Percentiles rank a stretch among this genome's conserved stretches.
Evolutionary conservation across 192 early-diverging fungal genomes (phyloP).

Genomic region (Linnemannia zychae): DNA sequence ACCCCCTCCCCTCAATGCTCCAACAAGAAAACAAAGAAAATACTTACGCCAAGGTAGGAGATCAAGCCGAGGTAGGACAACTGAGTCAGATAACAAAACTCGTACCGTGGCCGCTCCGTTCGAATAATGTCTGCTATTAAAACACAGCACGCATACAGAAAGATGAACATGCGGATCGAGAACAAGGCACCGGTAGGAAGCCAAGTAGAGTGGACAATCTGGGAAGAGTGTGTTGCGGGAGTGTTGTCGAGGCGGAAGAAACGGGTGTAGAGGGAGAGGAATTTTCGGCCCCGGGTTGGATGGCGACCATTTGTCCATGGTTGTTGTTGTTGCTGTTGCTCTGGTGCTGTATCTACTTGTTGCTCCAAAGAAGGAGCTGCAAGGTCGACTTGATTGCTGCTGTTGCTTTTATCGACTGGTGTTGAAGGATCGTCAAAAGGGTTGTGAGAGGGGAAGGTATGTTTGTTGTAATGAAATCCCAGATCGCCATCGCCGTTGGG

Average conservation of each 20-base stretch:
- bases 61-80: conserved; percentile 46
- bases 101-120: conserved; percentile 31
- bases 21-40: no score
- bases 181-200: conserved; percentile 20
- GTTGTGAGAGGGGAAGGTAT: neutral
- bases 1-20: no score
- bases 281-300: neutral
- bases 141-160: conserved; percentile 26
- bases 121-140: conserved; percentile 25
- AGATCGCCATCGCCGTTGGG: neutral
- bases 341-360: neutral
- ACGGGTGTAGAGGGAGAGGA: conserved; percentile 27
- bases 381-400: neutral
- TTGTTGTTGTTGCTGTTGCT: neutral
- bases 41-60: conserved; percentile 53
- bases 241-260: conserved; percentile 28
- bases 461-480: neutral
- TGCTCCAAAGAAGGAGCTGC: neutral
- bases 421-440: neutral
- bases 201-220: conserved; percentile 40
- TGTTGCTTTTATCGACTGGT: neutral
- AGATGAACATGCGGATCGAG: conserved; percentile 9
- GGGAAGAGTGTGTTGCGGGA: conserved; percentile 13
- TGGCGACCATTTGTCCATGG: neutral
- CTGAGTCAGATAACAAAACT: conserved; percentile 54